Evolutionary conservation across 1,284 basidiomycete genomes (phyloP), one percentile per base, ranked within the genome.

Genomic region (Microbotryomycetes sp.): DNA sequence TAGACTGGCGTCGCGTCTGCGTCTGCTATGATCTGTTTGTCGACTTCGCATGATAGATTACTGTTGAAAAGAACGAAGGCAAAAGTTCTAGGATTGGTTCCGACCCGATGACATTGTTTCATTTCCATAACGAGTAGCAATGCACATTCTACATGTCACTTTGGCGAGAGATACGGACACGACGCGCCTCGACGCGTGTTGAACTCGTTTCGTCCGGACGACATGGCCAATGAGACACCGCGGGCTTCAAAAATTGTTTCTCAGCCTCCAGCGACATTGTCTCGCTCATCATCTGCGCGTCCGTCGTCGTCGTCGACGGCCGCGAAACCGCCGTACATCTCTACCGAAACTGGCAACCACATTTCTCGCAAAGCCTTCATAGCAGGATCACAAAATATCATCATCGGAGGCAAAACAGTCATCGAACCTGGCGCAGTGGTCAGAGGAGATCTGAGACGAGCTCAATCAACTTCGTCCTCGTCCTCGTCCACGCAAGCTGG

Each of bases 361-460:
- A 91, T 97, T 54, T 96, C 92, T 35, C 84, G 92, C 52, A 85
- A 89, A 66, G 90, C 91, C 9, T 86, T 85, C n/a, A 97, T 98
- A 69, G 83, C 87, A 48, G 96, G 96, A 9, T 90, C 92, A 6
- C 87, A 91, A 73, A 97, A 97, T 74, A 98, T 98, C 73, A 90
- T 97, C 62, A 84, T 99, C 3, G 91, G 91, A 35, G 96, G 94
- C 46, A 97, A 97, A 78, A 94, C 91, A 4, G 90, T 98, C 74
- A 94, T 99, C 58, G 87, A 92, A 15, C 87, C 83, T 55, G 83
- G 84, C 59, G 87, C 87, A 15, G 88, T 96, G 60, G 86, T 97
- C 57, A 85, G 92, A 50, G 92, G 92, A 0, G 92, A 97, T 73
- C 78, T 96, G 49, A 80, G 72, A 30, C 62, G 75, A 13, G 57